Evolutionary conservation across 495 filamentous ascomycete genomes (phyloP), one percentile per base, ranked within the genome.

Genomic region (Hypoxylon lenormandii): DNA sequence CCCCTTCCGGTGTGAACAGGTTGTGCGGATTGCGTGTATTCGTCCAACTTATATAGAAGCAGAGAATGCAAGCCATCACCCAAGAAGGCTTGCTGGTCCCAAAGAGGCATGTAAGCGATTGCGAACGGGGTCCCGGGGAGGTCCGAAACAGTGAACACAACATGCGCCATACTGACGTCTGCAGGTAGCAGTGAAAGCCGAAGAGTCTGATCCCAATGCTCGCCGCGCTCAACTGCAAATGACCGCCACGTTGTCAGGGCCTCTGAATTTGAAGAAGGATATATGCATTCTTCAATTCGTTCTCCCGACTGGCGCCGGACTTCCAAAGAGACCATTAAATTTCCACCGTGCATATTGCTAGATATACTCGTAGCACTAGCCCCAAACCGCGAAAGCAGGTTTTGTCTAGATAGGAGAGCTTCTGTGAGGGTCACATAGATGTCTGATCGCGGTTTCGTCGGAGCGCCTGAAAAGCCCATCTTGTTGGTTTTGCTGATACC

Each of bases 391-490:
- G 92, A 90, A 3, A 99, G 81, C 10, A 94, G 79, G 2, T 91
- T 91, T 61, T 94, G 91, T 36, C 87, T 83, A 33, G 91, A 88
- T 2, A 99, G 78, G 12, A 86, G 82, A 0, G 92, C 89, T 67
- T 92, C 88, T 37, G 86, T 85, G 51, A 99, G 76, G 0, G 92
- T 96, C 19, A 99, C 75, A 74, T 98, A 99, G 48, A 99, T 97
- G 74, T 99, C 95, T 11, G 92, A 96, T 65, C 95, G 81, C 7
- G 92, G 84, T 70, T 91, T 91, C 0, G 90, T 92, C 0, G 95
- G 95, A 6, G 93, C 94, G 16, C 93, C 93, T 2, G 95, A 90
- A 78, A 99, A 99, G n/a, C 93, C 94, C 71, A 97, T 93, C 76
- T 94, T 93, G 65, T 84, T 86, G 5, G 93, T 94, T 68, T 89